Conservation (phyloP, 495 filamentous ascomycete genomes). For the Aspergillus steynii region DNA sequence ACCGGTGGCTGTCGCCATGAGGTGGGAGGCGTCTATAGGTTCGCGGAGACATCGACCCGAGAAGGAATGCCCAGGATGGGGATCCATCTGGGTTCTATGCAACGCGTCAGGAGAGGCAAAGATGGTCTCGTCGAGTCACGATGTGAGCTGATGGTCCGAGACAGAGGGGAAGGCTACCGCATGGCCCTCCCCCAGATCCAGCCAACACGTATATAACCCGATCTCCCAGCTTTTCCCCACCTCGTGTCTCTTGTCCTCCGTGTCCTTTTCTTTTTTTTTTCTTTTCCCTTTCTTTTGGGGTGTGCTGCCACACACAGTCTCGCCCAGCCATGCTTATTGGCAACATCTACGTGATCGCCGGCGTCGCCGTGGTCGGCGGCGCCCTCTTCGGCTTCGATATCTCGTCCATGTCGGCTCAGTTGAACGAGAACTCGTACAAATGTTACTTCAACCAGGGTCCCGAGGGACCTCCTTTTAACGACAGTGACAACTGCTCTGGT, state of each 20-base stretch:
- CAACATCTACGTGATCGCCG: conserved; percentile 75
- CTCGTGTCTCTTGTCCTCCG: not conserved
- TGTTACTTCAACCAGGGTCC: conserved; percentile 64
- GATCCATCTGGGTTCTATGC: not conserved
- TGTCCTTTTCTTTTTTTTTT: not conserved
- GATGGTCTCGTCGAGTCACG: not conserved
- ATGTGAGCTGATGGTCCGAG: not conserved
- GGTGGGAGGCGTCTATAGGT: not conserved
- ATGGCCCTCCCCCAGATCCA: not conserved
- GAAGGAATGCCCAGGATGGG: not conserved
- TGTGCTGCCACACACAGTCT: not conserved
- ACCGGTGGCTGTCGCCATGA: not conserved
- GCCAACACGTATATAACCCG: not conserved
- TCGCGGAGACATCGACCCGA: not conserved
- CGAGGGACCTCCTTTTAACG: conserved; percentile 29
- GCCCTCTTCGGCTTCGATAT: conserved; percentile 85
- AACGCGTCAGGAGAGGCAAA: not conserved
- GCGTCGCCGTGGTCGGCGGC: conserved; percentile 75
- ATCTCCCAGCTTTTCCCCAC: not conserved
- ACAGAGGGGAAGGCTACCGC: not conserved
- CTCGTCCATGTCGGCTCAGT: conserved; percentile 71
- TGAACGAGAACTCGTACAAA: conserved; percentile 47
- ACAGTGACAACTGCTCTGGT: conserved; percentile 44
- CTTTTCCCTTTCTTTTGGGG: not conserved
- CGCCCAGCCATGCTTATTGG: conserved; percentile 41